Base-by-base conservation (phyloP, 345 rosid species). In the Eucalyptus erythrocorys region DNA sequence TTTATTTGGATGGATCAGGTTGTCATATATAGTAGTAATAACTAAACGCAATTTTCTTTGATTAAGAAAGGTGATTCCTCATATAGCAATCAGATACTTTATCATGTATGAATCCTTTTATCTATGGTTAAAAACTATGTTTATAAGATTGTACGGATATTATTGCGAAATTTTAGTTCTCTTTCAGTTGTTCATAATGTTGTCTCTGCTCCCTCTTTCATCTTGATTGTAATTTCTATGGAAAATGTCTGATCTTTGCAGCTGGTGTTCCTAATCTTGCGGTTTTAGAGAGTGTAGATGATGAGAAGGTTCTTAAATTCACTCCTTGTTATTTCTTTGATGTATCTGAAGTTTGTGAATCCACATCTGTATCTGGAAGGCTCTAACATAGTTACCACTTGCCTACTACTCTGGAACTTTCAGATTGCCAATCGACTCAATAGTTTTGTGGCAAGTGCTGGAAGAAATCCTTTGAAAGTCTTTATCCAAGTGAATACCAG, bases 401-500 rank as follows among this genome's bases (percentile, higher is more conserved):
- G 82, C 82, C 82, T 76, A 10, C 82, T 40, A 6, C 81, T 50
- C 30, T 66, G 88, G n/a, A 79, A 43, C 15, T 87, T 79, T 37
- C 95, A 98, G 99, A 98, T 97, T 88, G 99, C 99, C 85, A 94
- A 93, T 93, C 96, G 92, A 91, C 98, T 98, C 66, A 93, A 97
- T 89, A 97, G 94, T 61, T 92, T 87, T 85, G 94, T 94, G 91
- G 97, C 92, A 47, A 94, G 91, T 89, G 87, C 95, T 71, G 97
- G 94, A 90, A 96, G 97, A 93, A 93, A 93, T 90, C 99, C 96
- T 80, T 89, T 98, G 92, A 95, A 96, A 92, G 94, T 98, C 85
- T 91, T 96, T 82, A 92, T 98, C 90, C 99, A 98, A 94, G 98
- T 98, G 89, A 97, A 98, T 90, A 98, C 99, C 86, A 97, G 99